Conservation (phyloP, 805 yeast genomes). For the Zygosaccharomyces pseudorouxii region DNA sequence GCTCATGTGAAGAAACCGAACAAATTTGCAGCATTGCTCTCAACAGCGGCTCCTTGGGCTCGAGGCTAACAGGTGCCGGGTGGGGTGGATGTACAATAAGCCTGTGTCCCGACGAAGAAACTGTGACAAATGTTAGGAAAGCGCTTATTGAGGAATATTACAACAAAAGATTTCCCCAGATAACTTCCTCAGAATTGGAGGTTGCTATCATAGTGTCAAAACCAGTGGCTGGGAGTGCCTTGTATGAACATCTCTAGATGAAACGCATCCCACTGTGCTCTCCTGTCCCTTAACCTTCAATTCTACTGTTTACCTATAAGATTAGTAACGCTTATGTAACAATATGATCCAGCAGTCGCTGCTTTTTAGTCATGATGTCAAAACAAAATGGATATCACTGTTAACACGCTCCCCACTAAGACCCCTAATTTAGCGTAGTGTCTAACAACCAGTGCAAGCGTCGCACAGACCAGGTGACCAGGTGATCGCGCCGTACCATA, state of each 20-base stretch:
- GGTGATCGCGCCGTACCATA: not conserved
- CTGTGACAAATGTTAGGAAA: conserved; percentile 37
- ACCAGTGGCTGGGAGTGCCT: conserved; percentile 51
- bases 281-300: too few relatives aligned
- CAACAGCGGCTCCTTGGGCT: conserved; percentile 55
- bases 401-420: too few relatives aligned
- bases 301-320: not conserved
- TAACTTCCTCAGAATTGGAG: conserved; percentile 42
- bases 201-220: conserved; percentile 52
- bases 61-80: conserved; percentile 76
- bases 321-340: not conserved
- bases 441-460: too few relatives aligned
- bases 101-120: conserved; percentile 37
- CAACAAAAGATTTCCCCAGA: conserved; percentile 43
- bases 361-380: not conserved
- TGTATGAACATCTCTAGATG: conserved; percentile 16
- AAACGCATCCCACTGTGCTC: too few relatives aligned
- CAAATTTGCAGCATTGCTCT: conserved; percentile 50
- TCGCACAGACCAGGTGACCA: too few relatives aligned
- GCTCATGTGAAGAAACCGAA: conserved; percentile 54
- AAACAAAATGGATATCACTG: too few relatives aligned
- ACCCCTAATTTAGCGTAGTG: too few relatives aligned
- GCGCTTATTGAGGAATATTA: conserved; percentile 53
- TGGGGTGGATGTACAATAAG: conserved; percentile 76
- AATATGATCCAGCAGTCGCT: not conserved